These are phyloP conservation scores for Alternaria gaisen DNA, from an alignment of 2,329 filamentous ascomycete species.

Conservation along the genomic window DNA sequence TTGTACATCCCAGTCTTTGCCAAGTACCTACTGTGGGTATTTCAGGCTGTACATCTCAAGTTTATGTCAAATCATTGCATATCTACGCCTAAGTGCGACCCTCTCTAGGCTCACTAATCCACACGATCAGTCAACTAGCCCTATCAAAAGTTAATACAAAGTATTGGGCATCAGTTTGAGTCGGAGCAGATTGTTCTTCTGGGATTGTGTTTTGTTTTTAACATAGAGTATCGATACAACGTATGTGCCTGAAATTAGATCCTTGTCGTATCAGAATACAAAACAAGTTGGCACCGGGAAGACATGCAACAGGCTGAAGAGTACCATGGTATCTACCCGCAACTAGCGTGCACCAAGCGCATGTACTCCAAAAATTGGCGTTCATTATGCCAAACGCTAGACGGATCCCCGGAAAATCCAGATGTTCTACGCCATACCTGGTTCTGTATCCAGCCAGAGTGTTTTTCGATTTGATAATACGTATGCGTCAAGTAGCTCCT, in stretches of 20 bases:
- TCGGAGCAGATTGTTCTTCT: neutral
- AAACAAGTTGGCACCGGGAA: neutral
- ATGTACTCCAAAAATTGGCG: neutral
- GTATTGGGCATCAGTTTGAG: neutral
- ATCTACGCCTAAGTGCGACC: no score
- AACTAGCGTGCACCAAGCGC: neutral
- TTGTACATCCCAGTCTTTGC: neutral
- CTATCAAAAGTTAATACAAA: rapidly evolving
- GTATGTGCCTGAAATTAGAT: neutral
- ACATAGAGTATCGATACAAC: neutral
- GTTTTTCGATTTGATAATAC: neutral
- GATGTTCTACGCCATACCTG: neutral
- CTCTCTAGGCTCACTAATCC: no score
- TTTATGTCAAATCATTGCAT: neutral
- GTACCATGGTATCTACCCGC: neutral
- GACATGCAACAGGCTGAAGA: neutral
- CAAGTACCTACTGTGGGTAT: neutral
- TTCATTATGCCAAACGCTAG: neutral
- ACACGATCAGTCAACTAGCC: neutral
- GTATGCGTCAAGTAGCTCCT: neutral
- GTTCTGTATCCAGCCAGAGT: neutral
- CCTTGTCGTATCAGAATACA: neutral
- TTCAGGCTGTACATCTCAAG: neutral
- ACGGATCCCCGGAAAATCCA: neutral
- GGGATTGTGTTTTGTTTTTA: neutral